phyloP scores from a whole-genome alignment of 2,329 filamentous ascomycete species.

The Pyricularia grisea region DNA sequence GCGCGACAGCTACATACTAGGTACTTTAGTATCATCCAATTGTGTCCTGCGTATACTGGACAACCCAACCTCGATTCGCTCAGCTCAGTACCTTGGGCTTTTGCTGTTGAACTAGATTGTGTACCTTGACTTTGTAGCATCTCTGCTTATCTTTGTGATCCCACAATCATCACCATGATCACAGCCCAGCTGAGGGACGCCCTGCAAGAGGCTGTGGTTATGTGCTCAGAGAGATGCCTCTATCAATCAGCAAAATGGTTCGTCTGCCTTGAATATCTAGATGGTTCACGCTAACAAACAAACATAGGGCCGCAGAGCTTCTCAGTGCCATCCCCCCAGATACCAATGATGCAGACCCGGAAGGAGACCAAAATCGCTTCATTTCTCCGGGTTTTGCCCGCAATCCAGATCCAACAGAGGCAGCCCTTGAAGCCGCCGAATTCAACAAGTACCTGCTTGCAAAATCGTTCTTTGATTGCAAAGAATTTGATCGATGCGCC shows the following conservation, averaged over 20 bases:
- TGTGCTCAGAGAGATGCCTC: constrained; percentile 88
- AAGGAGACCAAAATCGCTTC: constrained; percentile 13
- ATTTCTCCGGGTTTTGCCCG: constrained; percentile 34
- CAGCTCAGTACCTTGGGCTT: neutral
- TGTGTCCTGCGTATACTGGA: neutral
- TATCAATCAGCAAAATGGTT: constrained; percentile 97
- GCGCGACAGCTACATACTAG: neutral
- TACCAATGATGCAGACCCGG: constrained; percentile 37
- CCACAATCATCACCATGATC: constrained; percentile 32
- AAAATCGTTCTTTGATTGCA: constrained; percentile 90
- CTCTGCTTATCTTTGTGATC: neutral
- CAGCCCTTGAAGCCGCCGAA: constrained; percentile 67
- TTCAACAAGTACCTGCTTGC: constrained; percentile 78
- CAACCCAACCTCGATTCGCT: neutral
- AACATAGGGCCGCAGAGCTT: constrained; percentile 79
- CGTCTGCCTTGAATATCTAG: constrained; percentile 5
- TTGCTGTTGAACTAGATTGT: neutral
- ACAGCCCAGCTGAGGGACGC: constrained; percentile 58
- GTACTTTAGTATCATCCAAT: neutral
- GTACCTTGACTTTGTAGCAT: neutral
- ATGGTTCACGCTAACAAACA: constrained; percentile 8
- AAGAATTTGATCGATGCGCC: constrained; percentile 89
- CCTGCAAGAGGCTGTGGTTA: constrained; percentile 76
- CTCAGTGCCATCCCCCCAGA: constrained; percentile 64
- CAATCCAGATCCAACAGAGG: constrained; percentile 62